A percentile compares a stretch with the other conserved stretches of the same genome.
These are phyloP conservation scores for Allomyces macrogynus DNA, from an alignment of 192 early-diverging fungal genomes.

Conservation along the genomic window DNA sequence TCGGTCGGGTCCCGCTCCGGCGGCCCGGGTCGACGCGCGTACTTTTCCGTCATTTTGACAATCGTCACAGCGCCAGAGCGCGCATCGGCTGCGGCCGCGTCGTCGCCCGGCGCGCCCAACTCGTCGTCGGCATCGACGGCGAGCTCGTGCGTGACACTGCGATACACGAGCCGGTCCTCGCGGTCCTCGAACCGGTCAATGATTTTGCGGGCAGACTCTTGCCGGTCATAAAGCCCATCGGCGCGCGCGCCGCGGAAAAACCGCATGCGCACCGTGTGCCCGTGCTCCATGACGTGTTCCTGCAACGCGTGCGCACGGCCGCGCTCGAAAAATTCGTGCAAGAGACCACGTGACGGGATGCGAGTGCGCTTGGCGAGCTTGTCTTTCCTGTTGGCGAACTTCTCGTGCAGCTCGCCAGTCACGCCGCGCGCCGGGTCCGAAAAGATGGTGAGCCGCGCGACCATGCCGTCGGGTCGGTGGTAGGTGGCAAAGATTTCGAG, in stretches of 20 bases:
- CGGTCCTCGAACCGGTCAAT: conserved; percentile 27
- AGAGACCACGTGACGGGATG: conserved; percentile 12
- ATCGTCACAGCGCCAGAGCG: conserved; percentile 3
- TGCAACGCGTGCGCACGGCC: conserved; percentile 27
- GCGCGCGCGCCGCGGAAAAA: conserved; percentile 28
- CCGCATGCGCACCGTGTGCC: conserved; percentile 28
- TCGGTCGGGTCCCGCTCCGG: too few relatives aligned
- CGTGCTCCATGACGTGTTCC: conserved; percentile 30
- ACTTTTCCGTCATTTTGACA: conserved; percentile 39
- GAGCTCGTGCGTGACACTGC: conserved; percentile 29
- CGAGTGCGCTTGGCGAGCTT: conserved; percentile 25
- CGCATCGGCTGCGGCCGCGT: conserved; percentile 5
- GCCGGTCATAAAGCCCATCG: conserved; percentile 27
- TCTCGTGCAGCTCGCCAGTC: conserved; percentile 24
- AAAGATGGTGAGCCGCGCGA: conserved; percentile 27
- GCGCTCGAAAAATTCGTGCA: conserved; percentile 32
- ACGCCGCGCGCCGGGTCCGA: conserved; percentile 18
- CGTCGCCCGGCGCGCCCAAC: neutral
- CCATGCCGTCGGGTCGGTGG: conserved; percentile 30
- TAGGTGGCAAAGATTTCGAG: conserved; percentile 38
- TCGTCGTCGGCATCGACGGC: conserved; percentile 5
- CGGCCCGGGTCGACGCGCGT: conserved; percentile 12
- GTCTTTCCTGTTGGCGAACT: conserved; percentile 29
- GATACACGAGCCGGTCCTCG: conserved; percentile 27
- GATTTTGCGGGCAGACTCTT: conserved; percentile 26